These are phyloP conservation scores for Apiospora koreana DNA, from an alignment of 2,329 filamentous ascomycete genomes.

Conservation along the genomic window DNA sequence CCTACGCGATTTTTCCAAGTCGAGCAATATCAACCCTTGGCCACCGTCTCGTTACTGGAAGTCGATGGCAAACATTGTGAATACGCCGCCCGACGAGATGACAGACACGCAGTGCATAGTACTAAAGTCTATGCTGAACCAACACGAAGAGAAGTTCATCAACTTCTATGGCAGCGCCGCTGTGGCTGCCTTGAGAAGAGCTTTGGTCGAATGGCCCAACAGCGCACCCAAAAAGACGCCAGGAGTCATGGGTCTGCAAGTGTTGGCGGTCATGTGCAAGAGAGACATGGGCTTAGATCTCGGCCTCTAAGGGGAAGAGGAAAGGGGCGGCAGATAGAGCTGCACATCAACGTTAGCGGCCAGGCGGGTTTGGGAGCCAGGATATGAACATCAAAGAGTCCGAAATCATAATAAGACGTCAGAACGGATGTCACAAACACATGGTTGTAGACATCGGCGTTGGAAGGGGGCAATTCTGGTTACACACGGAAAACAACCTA, in stretches of 20 bases:
- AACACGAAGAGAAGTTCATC: conserved; percentile 75
- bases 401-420: not conserved
- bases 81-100: conserved; percentile 66
- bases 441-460: not conserved
- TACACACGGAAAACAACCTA: not conserved
- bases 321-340: not conserved
- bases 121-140: conserved; percentile 70
- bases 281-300: conserved; percentile 51
- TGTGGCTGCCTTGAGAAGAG: conserved; percentile 68
- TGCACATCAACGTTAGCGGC: not conserved
- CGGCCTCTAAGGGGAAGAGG: not conserved
- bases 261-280: conserved; percentile 55
- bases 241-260: conserved; percentile 52
- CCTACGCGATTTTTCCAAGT: conserved; percentile 77
- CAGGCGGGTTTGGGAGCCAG: not conserved
- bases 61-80: conserved; percentile 73
- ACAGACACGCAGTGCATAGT: conserved; percentile 75
- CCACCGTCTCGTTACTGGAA: conserved; percentile 83
- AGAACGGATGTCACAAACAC: not conserved
- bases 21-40: conserved; percentile 70
- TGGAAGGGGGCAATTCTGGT: not conserved
- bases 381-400: not conserved
- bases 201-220: conserved; percentile 73
- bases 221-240: conserved; percentile 48
- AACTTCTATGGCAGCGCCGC: conserved; percentile 79